Evolutionary conservation across 352 stramenopile species (phyloP).

Genomic region (Pythium sukuiense): DNA sequence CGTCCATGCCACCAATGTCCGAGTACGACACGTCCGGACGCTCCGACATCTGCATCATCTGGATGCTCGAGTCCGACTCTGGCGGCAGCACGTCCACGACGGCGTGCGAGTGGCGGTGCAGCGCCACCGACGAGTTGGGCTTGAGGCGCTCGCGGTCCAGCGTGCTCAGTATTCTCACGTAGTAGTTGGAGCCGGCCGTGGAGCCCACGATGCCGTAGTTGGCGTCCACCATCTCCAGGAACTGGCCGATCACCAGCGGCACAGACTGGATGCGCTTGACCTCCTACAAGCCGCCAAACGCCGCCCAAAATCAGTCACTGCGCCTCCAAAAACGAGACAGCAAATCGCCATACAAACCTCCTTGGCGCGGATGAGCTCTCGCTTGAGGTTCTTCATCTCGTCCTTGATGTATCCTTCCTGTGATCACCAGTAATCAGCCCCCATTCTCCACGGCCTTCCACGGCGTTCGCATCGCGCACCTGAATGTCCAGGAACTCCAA

Average conservation of each 20-base stretch:
- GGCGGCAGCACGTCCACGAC: constrained; percentile 98
- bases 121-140: constrained; percentile 97
- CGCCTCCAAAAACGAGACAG: neutral
- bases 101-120: constrained; percentile 98
- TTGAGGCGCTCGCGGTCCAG: constrained; percentile 98
- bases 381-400: constrained; percentile 99
- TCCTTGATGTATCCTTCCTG: constrained; percentile 99
- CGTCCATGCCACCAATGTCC: constrained; percentile 99
- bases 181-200: constrained; percentile 98
- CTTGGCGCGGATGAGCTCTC: constrained; percentile 98
- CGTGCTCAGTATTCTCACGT: constrained; percentile 98
- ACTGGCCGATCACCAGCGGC: constrained; percentile 99
- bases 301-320: neutral
- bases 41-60: constrained; percentile 98
- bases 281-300: constrained; percentile 39
- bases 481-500: constrained; percentile 78
- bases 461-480: constrained; percentile 18
- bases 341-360: constrained; percentile 52
- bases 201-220: constrained; percentile 99
- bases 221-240: constrained; percentile 99
- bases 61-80: constrained; percentile 99
- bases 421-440: neutral
- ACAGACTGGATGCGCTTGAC: constrained; percentile 99
- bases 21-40: constrained; percentile 94
- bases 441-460: neutral